Conservation (phyloP, 2,329 filamentous ascomycete species). For the Cladophialophora chaetospira region DNA sequence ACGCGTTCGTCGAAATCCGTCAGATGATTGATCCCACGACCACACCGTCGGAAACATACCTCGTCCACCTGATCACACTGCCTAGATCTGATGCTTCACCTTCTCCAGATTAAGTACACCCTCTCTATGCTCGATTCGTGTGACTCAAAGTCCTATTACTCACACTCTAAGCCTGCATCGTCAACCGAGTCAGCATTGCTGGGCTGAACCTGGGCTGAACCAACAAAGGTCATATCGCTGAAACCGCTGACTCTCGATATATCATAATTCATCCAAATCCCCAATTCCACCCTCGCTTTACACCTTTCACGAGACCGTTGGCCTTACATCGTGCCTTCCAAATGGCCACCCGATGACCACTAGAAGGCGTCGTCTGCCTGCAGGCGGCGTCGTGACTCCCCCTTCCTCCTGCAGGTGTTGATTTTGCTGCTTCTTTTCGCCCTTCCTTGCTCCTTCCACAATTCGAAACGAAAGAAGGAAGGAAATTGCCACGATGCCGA, state of each 20-base stretch:
- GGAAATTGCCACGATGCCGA: slow-evolving; percentile 23
- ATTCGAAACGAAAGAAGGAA: neutral
- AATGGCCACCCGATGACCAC: slow-evolving; percentile 23
- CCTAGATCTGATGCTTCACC: neutral
- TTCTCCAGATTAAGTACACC: neutral
- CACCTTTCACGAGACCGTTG: neutral
- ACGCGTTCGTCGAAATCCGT: slow-evolving; percentile 8
- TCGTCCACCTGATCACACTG: slow-evolving; percentile 15
- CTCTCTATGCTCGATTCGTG: neutral
- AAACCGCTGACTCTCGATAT: slow-evolving; percentile 1
- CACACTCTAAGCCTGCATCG: neutral
- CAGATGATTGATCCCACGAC: slow-evolving; percentile 10
- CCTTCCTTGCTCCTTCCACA: neutral
- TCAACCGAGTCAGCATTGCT: neutral
- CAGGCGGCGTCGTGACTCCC: slow-evolving; percentile 10
- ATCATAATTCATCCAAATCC: neutral
- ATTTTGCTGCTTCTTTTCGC: neutral
- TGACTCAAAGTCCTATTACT: neutral
- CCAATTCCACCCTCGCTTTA: neutral
- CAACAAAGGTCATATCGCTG: neutral
- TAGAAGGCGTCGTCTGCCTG: slow-evolving; percentile 23
- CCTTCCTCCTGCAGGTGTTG: neutral
- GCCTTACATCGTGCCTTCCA: neutral
- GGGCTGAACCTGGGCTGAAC: neutral
- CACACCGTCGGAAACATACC: neutral